These are phyloP conservation scores for Postia placenta DNA, from an alignment of 768 basidiomycete species.

Conservation along the genomic window DNA sequence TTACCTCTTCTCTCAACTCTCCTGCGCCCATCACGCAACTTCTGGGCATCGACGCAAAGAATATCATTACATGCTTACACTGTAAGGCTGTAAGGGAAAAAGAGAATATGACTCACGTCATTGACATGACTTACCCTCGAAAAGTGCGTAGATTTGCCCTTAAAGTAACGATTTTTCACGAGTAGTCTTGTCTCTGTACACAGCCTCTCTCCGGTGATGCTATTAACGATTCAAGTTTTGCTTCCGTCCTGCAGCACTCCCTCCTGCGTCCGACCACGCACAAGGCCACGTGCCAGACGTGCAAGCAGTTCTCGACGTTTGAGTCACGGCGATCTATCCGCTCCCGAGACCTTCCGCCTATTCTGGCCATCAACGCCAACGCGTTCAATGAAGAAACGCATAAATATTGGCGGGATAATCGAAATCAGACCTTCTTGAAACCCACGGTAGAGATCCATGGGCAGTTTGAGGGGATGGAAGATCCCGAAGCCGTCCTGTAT, in stretches of 20 bases:
- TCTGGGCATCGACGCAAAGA: conserved; percentile 74
- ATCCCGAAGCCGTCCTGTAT: conserved; percentile 53
- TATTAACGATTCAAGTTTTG: conserved; percentile 44
- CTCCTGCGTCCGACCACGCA: conserved; percentile 77
- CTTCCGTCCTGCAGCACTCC: conserved; percentile 65
- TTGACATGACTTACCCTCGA: conserved; percentile 84
- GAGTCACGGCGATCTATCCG: conserved; percentile 62
- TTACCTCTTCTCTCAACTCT: conserved; percentile 24
- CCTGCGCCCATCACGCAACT: conserved; percentile 82
- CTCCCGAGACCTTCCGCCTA: conserved; percentile 65
- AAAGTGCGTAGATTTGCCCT: conserved; percentile 43
- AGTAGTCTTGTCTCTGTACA: not conserved
- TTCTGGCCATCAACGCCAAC: conserved; percentile 82
- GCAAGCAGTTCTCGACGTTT: conserved; percentile 69
- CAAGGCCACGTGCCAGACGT: conserved; percentile 81
- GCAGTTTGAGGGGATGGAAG: conserved; percentile 53
- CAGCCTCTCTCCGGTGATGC: conserved; percentile 34
- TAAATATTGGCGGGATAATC: conserved; percentile 69
- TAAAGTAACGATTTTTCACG: not conserved
- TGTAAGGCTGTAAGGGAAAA: conserved; percentile 73
- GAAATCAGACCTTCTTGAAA: conserved; percentile 52
- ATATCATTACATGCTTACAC: conserved; percentile 62
- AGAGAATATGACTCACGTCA: conserved; percentile 71
- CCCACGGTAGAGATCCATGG: conserved; percentile 52
- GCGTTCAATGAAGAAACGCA: conserved; percentile 72